Evolutionary conservation across 2,329 filamentous ascomycete genomes (phyloP).

Genomic region (Xylariaceae sp.): DNA sequence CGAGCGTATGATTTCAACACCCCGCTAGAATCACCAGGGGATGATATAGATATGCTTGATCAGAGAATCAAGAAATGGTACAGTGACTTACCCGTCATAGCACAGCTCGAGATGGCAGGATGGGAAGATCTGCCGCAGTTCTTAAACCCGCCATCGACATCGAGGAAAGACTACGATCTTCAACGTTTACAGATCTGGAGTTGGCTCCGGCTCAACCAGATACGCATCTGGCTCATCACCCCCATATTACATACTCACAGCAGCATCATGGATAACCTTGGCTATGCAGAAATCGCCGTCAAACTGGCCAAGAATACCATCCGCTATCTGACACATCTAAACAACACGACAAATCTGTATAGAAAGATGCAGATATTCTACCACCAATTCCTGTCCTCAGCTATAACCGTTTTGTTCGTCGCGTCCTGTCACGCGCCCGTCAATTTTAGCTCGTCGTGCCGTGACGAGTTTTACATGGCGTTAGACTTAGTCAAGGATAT

Average conservation of each 20-base stretch:
- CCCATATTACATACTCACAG: constrained; percentile 81
- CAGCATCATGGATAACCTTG: constrained; percentile 74
- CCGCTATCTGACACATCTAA: constrained; percentile 66
- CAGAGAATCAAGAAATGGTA: constrained; percentile 87
- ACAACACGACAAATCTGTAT: constrained; percentile 71
- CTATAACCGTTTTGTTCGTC: constrained; percentile 72
- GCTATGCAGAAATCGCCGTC: constrained; percentile 70
- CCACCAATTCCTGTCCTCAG: constrained; percentile 75
- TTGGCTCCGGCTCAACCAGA: constrained; percentile 84
- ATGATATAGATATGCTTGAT: constrained; percentile 78
- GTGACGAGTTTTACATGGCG: constrained; percentile 77
- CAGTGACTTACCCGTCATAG: constrained; percentile 63
- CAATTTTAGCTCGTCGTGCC: constrained; percentile 64
- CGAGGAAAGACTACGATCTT: constrained; percentile 58
- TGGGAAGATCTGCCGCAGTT: constrained; percentile 44
- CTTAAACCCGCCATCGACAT: constrained; percentile 34
- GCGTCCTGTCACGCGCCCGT: constrained; percentile 73
- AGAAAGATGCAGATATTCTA: constrained; percentile 71
- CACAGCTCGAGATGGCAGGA: constrained; percentile 52
- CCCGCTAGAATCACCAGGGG: constrained; percentile 63
- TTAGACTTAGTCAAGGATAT: constrained; percentile 72
- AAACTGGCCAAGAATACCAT: constrained; percentile 77
- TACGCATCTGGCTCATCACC: constrained; percentile 84
- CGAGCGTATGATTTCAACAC: constrained; percentile 62
- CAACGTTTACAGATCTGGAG: constrained; percentile 78